Evolutionary conservation across 352 stramenopile genomes (phyloP), one percentile per base, ranked within the genome.

Genomic region (Pythium phragmiticola): DNA sequence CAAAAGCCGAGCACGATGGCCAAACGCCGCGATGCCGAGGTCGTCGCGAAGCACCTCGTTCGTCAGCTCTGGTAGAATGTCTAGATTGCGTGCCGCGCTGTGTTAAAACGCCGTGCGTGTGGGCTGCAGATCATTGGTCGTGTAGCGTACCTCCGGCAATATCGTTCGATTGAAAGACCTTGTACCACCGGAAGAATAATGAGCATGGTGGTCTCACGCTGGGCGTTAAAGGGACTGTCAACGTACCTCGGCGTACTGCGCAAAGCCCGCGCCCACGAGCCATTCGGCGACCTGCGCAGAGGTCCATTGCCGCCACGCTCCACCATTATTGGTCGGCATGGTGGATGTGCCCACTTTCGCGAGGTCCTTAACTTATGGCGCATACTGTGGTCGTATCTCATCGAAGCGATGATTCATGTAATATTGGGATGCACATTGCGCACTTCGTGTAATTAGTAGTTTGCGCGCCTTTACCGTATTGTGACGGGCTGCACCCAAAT

Each of bases 61-160:
- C 34, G 76, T 79, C 45, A 91, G 66, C 65, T 84, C 80, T 16
- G 77, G 73, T 21, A 91, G 65, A 45, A 89, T 82, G 54, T 76
- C 74, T 84, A 39, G 80, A 94, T 90, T 49, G 81, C 78, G 30
- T 77, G 69, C 0, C 81, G 81, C 57, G 90, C 82, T 2, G 82
- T 76, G 13, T 46, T 46, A 46, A 6, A 21, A 46, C 39, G 39
- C 39, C 7, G 39, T 21, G 14, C 6, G 7, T n/a, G 39, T 19
- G 34, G 34, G 7, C 1, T 39, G 34, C 34, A 6, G 11, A 39
- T 3, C 26, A 30, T 42, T 42, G 11, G 37, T 42, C 37, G 2
- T 42, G 37, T 3, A 42, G 37, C 64, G 8, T 23, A 72, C 66
- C 66, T 65, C 66, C 66, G 50, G 66, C 59, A 63, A 72, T 65